Conservation (phyloP, 2,329 filamentous ascomycete species). For the Fusarium haematococcum region DNA sequence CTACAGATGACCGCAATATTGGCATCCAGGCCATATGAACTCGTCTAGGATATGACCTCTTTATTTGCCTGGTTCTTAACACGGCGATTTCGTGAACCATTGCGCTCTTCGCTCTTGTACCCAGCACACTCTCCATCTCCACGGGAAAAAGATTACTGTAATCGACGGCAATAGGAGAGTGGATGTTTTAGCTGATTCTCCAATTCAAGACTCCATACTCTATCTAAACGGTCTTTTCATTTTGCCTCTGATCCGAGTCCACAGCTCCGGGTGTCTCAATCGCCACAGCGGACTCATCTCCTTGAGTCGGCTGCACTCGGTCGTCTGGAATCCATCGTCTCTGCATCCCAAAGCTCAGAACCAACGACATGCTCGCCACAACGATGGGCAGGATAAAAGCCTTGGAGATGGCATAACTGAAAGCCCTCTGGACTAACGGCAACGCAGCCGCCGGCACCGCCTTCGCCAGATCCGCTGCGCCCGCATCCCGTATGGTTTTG, state of each 20-base stretch:
- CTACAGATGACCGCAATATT: background rate
- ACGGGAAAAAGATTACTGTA: background rate
- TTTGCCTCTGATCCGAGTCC: background rate
- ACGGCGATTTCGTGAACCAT: background rate
- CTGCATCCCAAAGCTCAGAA: slow-evolving; percentile 27
- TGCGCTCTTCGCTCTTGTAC: background rate
- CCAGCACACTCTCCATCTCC: background rate
- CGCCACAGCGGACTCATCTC: background rate
- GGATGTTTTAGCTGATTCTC: background rate
- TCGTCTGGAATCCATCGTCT: slow-evolving; percentile 27
- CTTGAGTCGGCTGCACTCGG: slow-evolving; percentile 5
- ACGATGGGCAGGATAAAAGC: slow-evolving; percentile 23
- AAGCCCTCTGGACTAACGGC: slow-evolving; percentile 12
- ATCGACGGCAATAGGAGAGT: background rate
- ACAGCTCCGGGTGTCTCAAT: background rate
- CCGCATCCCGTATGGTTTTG: slow-evolving; percentile 5
- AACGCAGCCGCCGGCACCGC: slow-evolving; percentile 6
- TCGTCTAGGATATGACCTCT: background rate
- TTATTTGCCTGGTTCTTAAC: background rate
- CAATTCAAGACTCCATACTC: background rate
- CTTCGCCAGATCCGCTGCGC: slow-evolving; percentile 4
- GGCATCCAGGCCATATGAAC: background rate
- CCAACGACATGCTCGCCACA: slow-evolving; percentile 16
- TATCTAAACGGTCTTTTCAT: slow-evolving; percentile 11
- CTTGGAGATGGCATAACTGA: background rate